Percentiles rank a stretch among this genome's conserved stretches.
Conservation (phyloP, 177 flowering plant genomes). For the Vitis hybrid region DNA sequence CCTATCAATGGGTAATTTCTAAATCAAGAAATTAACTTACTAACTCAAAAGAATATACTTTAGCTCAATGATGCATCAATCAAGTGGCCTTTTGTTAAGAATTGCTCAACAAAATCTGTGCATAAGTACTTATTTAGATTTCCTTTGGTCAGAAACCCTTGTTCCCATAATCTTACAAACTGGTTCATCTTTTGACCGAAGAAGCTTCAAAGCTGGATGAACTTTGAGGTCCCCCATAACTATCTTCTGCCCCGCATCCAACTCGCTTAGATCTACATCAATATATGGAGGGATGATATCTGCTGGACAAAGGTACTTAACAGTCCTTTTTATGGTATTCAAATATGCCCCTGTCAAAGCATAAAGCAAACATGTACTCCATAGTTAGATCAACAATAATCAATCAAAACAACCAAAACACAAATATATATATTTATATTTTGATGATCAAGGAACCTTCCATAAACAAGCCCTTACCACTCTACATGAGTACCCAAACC, state of each 20-base stretch:
- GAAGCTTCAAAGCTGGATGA: constrained; percentile 80
- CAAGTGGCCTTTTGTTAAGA: neutral
- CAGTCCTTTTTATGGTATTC: constrained; percentile 81
- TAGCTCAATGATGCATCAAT: neutral
- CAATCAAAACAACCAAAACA: neutral
- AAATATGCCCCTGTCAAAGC: constrained; percentile 61
- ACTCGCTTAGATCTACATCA: constrained; percentile 92
- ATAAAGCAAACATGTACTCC: too few species aligned
- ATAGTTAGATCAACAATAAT: neutral
- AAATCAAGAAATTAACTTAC: neutral
- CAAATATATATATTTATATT: neutral
- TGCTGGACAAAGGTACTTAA: constrained; percentile 83
- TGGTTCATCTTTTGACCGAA: constrained; percentile 53
- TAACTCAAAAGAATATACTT: neutral
- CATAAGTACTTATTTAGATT: constrained; percentile 29
- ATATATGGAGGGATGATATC: constrained; percentile 91
- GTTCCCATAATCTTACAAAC: constrained; percentile 72
- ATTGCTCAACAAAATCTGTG: neutral
- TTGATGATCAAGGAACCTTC: too few species aligned
- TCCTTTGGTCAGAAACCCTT: constrained; percentile 62
- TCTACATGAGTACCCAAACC: too few species aligned
- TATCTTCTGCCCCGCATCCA: constrained; percentile 88
- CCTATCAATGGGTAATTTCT: too few species aligned
- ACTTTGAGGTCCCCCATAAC: constrained; percentile 76
- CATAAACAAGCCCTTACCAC: too few species aligned